Conservation (phyloP, 257 asterid genomes). For the Phtheirospermum japonicum region DNA sequence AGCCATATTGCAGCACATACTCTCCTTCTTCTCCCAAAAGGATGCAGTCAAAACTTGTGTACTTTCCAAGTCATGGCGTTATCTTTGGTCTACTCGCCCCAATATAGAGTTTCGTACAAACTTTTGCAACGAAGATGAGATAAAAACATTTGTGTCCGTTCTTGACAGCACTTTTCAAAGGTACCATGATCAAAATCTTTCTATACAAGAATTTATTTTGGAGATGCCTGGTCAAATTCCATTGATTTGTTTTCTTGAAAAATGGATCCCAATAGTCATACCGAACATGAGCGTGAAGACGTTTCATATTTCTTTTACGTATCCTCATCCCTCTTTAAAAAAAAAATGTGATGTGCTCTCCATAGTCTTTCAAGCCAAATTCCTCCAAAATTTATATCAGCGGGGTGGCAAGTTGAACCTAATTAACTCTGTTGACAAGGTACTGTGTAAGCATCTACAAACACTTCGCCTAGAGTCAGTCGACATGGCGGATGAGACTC, state of each 20-base stretch:
- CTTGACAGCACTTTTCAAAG: not conserved
- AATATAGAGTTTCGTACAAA: no score
- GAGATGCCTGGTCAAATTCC: not conserved
- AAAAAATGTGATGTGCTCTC: not conserved
- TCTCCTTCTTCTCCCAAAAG: no score
- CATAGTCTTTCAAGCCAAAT: not conserved
- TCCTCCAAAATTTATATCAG: not conserved
- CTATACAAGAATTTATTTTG: not conserved
- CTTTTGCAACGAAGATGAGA: no score
- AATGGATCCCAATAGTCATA: not conserved
- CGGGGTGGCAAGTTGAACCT: not conserved
- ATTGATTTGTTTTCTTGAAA: not conserved
- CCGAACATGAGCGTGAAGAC: not conserved
- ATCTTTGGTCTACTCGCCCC: no score
- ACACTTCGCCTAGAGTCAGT: not conserved
- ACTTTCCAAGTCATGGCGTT: no score
- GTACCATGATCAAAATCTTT: not conserved
- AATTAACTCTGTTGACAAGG: not conserved
- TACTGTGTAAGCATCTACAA: not conserved
- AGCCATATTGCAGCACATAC: no score
- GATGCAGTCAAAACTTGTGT: no score
- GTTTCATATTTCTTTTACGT: not conserved
- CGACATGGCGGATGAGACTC: not conserved
- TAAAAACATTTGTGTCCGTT: no score
- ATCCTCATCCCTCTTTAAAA: no score